A percentile compares a stretch with the other conserved stretches of the same genome.
Evolutionary conservation across 345 rosid species (phyloP).

Genomic region (Eutrema yunnanense): DNA sequence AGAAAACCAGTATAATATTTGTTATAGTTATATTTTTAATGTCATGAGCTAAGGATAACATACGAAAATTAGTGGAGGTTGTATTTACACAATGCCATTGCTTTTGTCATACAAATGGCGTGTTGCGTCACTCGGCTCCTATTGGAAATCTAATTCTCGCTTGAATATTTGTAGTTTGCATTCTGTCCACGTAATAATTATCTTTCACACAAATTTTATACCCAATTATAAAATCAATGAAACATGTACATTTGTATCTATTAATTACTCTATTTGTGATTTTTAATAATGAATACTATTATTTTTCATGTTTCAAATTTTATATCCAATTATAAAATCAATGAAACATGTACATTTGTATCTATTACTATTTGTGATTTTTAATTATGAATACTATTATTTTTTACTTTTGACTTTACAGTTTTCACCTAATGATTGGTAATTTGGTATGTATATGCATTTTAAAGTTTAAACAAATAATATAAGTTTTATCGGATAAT

Average conservation of each 20-base stretch:
- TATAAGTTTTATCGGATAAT: neutral
- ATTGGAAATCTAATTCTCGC: neutral
- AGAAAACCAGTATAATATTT: neutral
- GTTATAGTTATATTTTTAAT: neutral
- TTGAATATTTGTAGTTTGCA: neutral
- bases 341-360: neutral
- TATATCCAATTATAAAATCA: neutral
- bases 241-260: neutral
- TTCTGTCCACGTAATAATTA: neutral
- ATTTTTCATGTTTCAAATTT: too few species aligned
- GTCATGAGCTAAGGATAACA: neutral
- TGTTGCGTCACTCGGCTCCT: constrained; percentile 20
- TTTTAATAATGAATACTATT: too few species aligned
- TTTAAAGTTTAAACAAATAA: neutral
- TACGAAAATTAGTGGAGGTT: neutral
- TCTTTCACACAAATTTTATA: neutral
- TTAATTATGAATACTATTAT: too few species aligned
- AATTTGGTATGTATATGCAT: neutral
- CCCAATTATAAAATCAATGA: neutral
- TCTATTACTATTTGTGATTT: neutral
- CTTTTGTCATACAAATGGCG: constrained; percentile 28
- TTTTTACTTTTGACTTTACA: neutral
- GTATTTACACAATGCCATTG: constrained; percentile 4
- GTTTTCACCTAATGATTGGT: neutral
- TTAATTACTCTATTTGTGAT: neutral